Evolutionary conservation across 352 stramenopile species (phyloP).

Genomic region (Phytophthora rubi): DNA sequence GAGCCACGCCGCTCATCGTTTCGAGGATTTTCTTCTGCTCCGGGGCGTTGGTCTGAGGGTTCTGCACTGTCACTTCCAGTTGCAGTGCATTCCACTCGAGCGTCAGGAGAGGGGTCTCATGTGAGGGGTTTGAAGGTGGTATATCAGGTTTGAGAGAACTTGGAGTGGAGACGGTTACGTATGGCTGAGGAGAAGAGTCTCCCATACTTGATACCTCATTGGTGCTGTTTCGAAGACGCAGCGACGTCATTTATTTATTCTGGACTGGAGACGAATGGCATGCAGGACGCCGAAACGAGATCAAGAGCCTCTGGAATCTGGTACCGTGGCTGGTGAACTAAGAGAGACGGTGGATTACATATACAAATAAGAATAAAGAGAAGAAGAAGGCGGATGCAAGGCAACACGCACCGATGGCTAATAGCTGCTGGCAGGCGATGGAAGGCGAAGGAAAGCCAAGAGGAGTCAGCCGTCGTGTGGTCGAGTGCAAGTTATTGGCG

Average conservation of each 20-base stretch:
- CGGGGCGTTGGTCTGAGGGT: conserved; percentile 39
- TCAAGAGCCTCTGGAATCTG: neutral
- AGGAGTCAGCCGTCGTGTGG: neutral
- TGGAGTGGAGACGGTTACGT: neutral
- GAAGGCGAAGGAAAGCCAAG: neutral
- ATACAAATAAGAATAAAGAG: neutral
- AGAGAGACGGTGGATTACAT: neutral
- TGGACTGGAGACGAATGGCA: neutral
- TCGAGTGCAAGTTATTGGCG: neutral
- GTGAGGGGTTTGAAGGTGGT: neutral
- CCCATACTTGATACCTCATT: neutral
- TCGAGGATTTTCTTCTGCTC: conserved; percentile 66
- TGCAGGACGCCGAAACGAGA: neutral
- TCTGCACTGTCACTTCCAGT: conserved; percentile 44
- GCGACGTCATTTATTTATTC: neutral
- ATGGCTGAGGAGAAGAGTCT: neutral
- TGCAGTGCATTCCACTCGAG: conserved; percentile 52
- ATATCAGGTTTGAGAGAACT: conserved; percentile 17
- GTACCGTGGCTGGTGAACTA: neutral
- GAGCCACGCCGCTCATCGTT: conserved; percentile 50
- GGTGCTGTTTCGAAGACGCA: neutral
- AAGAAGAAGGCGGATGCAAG: neutral
- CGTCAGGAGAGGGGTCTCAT: conserved; percentile 24
- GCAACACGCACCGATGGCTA: neutral
- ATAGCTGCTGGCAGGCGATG: neutral